Evolutionary conservation across 768 basidiomycete species (phyloP).

Genomic region (Suillus subalutaceus): DNA sequence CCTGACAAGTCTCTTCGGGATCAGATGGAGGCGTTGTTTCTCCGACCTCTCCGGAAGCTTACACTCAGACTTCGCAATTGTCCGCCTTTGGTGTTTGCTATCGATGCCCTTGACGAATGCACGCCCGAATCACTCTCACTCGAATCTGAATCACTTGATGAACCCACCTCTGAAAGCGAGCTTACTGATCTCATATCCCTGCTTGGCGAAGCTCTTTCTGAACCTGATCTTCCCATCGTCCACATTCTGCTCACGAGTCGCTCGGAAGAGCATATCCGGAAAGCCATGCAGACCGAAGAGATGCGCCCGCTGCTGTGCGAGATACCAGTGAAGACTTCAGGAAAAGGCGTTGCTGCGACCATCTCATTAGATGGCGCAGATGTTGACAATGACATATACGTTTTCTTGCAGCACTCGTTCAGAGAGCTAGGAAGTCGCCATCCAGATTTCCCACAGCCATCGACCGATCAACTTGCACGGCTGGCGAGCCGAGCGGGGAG

Average conservation of each 20-base stretch:
- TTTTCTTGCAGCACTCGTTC: background rate
- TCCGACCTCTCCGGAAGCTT: background rate
- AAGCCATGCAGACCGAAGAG: background rate
- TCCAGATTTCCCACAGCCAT: background rate
- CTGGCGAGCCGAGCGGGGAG: background rate
- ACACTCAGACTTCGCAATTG: background rate
- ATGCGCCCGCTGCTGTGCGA: background rate
- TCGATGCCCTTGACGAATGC: slow-evolving; percentile 1
- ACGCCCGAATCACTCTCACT: background rate
- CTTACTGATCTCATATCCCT: background rate
- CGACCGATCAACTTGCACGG: background rate
- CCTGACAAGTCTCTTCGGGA: background rate
- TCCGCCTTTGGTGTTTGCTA: background rate
- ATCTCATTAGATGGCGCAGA: background rate
- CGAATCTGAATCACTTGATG: background rate
- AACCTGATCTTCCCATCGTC: background rate
- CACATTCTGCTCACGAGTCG: background rate
- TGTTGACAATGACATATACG: background rate
- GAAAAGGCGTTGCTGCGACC: background rate
- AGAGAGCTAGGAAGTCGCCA: background rate
- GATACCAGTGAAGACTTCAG: background rate
- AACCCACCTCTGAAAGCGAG: background rate
- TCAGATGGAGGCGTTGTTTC: background rate
- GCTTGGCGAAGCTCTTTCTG: background rate
- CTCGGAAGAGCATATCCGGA: background rate